These are phyloP conservation scores for Pseudocercospora musae DNA, from an alignment of 2,329 filamentous ascomycete genomes.

Conservation along the genomic window DNA sequence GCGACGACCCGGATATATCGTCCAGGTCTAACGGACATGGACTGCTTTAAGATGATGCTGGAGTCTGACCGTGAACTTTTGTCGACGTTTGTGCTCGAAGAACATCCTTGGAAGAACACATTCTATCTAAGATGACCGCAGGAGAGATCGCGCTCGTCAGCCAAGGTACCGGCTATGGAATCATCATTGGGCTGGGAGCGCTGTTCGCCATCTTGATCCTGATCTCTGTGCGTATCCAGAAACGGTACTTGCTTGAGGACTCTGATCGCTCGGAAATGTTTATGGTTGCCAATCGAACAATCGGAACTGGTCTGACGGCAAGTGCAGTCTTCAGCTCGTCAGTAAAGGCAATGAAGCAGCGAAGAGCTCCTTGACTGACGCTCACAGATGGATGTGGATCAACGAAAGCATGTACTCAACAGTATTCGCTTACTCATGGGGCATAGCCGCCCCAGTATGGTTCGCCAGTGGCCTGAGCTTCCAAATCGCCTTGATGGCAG, in stretches of 20 bases:
- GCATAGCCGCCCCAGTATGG: slow-evolving; percentile 32
- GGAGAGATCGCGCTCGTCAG: slow-evolving; percentile 4
- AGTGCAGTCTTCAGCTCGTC: slow-evolving; percentile 10
- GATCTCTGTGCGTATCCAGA: slow-evolving; percentile 47
- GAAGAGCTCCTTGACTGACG: slow-evolving; percentile 6
- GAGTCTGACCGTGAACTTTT: not conserved
- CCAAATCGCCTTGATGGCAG: slow-evolving; percentile 51
- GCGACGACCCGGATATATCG: not conserved
- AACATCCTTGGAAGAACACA: not conserved
- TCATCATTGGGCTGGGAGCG: slow-evolving; percentile 49
- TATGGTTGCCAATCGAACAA: slow-evolving; percentile 35
- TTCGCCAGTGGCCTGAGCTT: slow-evolving; percentile 43
- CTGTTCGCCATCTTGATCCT: slow-evolving; percentile 49
- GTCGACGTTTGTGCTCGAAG: not conserved
- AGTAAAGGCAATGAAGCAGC: too few relatives aligned
- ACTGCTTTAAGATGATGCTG: not conserved
- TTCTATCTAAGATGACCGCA: not conserved
- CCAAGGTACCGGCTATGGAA: slow-evolving; percentile 42
- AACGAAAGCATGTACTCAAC: slow-evolving; percentile 43
- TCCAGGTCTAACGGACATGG: not conserved
- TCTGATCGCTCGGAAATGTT: slow-evolving; percentile 47
- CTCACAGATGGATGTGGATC: slow-evolving; percentile 40
- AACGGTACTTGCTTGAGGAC: slow-evolving; percentile 43
- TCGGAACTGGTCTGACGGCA: slow-evolving; percentile 29
- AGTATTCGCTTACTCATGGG: slow-evolving; percentile 36